phyloP scores from a whole-genome alignment of 495 filamentous ascomycete species.

The Letharia lupina region DNA sequence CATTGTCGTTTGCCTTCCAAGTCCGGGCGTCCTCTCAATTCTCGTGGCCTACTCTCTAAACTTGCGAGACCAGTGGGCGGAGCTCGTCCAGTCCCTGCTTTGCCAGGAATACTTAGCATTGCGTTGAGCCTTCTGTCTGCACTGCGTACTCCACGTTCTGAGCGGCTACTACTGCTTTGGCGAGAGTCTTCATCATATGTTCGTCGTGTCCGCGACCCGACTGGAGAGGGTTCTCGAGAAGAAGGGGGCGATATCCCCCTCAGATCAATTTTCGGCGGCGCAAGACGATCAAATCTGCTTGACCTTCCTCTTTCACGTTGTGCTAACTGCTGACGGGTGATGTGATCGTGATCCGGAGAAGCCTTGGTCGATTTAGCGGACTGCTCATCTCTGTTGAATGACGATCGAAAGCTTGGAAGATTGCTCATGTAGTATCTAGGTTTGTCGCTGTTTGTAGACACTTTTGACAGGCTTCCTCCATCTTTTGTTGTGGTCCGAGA shows the following conservation, averaged over 20 bases:
- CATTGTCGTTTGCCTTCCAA: conserved; percentile 44
- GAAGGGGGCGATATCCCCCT: conserved; percentile 27
- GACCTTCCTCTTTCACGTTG: conserved; percentile 31
- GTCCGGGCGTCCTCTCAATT: conserved; percentile 23
- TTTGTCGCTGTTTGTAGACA: conserved; percentile 33
- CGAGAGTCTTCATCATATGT: conserved; percentile 23
- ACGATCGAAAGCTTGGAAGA: conserved; percentile 45
- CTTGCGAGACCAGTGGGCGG: conserved; percentile 41
- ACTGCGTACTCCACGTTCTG: conserved; percentile 16
- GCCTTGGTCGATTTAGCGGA: conserved; percentile 7
- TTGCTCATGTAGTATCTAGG: conserved; percentile 35
- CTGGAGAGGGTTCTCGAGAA: conserved; percentile 14
- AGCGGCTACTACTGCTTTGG: conserved; percentile 22
- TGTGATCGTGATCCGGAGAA: conserved; percentile 30
- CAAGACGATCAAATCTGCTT: conserved; percentile 46
- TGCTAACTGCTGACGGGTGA: conserved; percentile 32
- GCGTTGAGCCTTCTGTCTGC: conserved; percentile 32
- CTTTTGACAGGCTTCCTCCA: conserved; percentile 33
- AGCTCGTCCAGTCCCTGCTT: conserved; percentile 15
- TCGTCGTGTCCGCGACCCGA: conserved; percentile 5
- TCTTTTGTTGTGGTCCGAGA: conserved; percentile 31
- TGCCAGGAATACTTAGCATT: conserved; percentile 31
- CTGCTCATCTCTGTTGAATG: conserved; percentile 35
- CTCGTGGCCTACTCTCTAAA: conserved; percentile 32
- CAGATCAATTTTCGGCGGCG: conserved; percentile 56